A percentile compares a stretch with the other conserved stretches of the same genome.
phyloP scores from a whole-genome alignment of 495 filamentous ascomycete species.

The Usnea hakonensis region DNA sequence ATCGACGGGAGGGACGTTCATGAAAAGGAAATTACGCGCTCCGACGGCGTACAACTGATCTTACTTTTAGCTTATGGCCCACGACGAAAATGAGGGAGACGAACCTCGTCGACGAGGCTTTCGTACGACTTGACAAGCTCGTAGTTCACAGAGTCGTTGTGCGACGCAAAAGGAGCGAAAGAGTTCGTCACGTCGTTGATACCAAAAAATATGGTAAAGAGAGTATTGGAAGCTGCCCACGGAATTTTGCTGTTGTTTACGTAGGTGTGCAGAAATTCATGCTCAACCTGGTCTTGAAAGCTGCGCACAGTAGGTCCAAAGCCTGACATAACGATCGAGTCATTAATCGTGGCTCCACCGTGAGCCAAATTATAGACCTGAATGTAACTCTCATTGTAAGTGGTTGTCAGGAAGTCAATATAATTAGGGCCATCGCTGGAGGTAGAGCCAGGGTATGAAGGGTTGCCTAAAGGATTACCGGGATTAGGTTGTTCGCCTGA shows the following conservation, averaged over 20 bases:
- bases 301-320: conserved; percentile 32
- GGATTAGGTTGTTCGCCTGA: conserved; percentile 49
- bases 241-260: conserved; percentile 20
- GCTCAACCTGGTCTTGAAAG: conserved; percentile 34
- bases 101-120: conserved; percentile 40
- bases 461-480: conserved; percentile 70
- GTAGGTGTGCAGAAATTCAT: conserved; percentile 37
- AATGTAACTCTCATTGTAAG: conserved; percentile 45
- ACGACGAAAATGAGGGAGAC: not conserved
- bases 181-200: conserved; percentile 37
- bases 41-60: conserved; percentile 56
- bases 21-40: conserved; percentile 65
- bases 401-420: conserved; percentile 49
- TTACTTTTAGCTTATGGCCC: not conserved
- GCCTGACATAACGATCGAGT: conserved; percentile 34
- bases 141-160: conserved; percentile 34
- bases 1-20: conserved; percentile 68
- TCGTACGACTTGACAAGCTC: conserved; percentile 50
- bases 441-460: conserved; percentile 41
- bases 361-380: conserved; percentile 50
- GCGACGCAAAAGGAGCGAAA: conserved; percentile 43
- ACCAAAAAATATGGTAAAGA: conserved; percentile 39
- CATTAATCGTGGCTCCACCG: conserved; percentile 51
- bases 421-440: conserved; percentile 46
- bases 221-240: conserved; percentile 29